Conservation (phyloP, 2,329 filamentous ascomycete genomes). For the Aspergillus fructus region DNA sequence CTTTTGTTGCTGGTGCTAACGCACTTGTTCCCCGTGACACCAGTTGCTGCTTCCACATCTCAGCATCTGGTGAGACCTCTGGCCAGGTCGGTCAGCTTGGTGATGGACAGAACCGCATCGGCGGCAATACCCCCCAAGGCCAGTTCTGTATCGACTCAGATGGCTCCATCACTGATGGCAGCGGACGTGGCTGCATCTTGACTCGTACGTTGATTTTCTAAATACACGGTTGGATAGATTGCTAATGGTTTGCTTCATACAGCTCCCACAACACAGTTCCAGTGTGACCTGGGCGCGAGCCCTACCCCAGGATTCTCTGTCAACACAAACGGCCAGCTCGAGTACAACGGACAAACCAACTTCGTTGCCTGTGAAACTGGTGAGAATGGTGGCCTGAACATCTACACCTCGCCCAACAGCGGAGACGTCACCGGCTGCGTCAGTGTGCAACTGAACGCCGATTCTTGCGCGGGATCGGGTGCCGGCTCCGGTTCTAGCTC, state of each 20-base stretch:
- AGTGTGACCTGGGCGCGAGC: conserved; percentile 58
- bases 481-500: conserved; percentile 19
- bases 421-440: conserved; percentile 34
- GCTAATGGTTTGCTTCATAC: conserved; percentile 14
- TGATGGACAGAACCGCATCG: conserved; percentile 63
- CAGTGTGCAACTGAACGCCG: conserved; percentile 33
- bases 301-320: conserved; percentile 59
- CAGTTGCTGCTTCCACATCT: conserved; percentile 55
- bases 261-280: conserved; percentile 59
- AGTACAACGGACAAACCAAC: conserved; percentile 50
- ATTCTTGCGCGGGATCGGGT: conserved; percentile 34
- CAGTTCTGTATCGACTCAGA: conserved; percentile 57
- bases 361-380: conserved; percentile 64
- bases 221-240: not conserved
- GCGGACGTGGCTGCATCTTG: conserved; percentile 62
- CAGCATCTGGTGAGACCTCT: conserved; percentile 48
- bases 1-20: conserved; percentile 43
- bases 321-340: conserved; percentile 52
- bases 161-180: conserved; percentile 55
- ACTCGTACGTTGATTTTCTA: conserved; percentile 49
- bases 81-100: conserved; percentile 60
- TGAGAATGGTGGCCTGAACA: conserved; percentile 39
- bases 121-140: conserved; percentile 47
- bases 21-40: conserved; percentile 40
- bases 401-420: conserved; percentile 40